Percentiles rank a stretch among this genome's conserved stretches.
Evolutionary conservation across 768 basidiomycete species (phyloP).

Genomic region (Pleurotus pulmonarius): DNA sequence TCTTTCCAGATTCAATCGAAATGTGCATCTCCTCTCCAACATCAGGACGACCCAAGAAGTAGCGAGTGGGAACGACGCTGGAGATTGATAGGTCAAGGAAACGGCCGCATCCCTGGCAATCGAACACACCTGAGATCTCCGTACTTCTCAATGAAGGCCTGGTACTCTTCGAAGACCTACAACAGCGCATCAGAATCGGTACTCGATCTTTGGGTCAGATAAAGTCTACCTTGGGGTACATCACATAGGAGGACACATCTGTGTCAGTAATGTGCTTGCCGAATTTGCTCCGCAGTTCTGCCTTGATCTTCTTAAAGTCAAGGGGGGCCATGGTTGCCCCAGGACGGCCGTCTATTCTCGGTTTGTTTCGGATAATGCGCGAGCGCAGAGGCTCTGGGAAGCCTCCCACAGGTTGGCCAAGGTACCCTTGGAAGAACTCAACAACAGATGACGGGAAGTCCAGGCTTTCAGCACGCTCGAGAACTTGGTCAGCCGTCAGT

Average conservation of each 20-base stretch:
- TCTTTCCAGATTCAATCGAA: slow-evolving; percentile 95
- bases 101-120: slow-evolving; percentile 2
- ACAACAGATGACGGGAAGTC: slow-evolving; percentile 98
- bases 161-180: slow-evolving; percentile 96
- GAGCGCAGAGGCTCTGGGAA: slow-evolving; percentile 97
- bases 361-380: slow-evolving; percentile 89
- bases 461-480: slow-evolving; percentile 80
- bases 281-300: slow-evolving; percentile 87
- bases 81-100: slow-evolving; percentile 11
- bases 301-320: slow-evolving; percentile 96
- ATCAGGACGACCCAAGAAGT: slow-evolving; percentile 91
- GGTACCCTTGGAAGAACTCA: slow-evolving; percentile 99
- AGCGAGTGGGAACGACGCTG: slow-evolving; percentile 93
- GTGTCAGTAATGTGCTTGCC: slow-evolving; percentile 92
- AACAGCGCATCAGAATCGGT: slow-evolving; percentile 10
- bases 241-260: slow-evolving; percentile 93
- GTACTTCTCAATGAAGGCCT: slow-evolving; percentile 91
- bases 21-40: slow-evolving; percentile 97
- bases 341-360: slow-evolving; percentile 90
- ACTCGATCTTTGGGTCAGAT: slow-evolving; percentile 5
- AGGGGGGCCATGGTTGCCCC: slow-evolving; percentile 84
- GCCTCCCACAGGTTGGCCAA: slow-evolving; percentile 96
- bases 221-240: slow-evolving; percentile 88
- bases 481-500: slow-evolving; percentile 80
- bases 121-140: slow-evolving; percentile 81